Evolutionary conservation across 495 filamentous ascomycete genomes (phyloP).

Genomic region (Chlorociboria aeruginascens): DNA sequence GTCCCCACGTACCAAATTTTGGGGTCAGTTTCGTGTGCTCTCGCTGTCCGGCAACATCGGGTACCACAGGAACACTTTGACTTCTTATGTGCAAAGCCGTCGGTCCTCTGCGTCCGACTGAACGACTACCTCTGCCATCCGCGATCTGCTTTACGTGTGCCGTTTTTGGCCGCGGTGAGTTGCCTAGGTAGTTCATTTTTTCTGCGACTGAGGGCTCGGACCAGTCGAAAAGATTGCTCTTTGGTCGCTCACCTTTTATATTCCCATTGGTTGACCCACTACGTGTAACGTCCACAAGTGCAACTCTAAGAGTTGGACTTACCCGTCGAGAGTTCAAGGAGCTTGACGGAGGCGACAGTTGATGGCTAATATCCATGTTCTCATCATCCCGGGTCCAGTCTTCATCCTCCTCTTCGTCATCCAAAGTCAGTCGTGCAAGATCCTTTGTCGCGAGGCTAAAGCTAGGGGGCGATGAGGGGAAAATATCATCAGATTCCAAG

Average conservation of each 20-base stretch:
- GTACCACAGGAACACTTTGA: conserved; percentile 86
- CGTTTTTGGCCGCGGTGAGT: conserved; percentile 65
- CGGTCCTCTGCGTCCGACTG: conserved; percentile 61
- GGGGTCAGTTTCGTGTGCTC: conserved; percentile 47
- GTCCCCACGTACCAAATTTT: conserved; percentile 83
- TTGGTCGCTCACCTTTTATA: conserved; percentile 33
- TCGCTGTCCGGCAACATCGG: conserved; percentile 44
- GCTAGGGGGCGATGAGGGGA: conserved; percentile 15
- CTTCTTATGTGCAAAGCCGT: conserved; percentile 75
- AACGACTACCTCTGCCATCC: conserved; percentile 59
- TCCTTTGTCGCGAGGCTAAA: conserved; percentile 24
- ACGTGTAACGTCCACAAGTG: conserved; percentile 31
- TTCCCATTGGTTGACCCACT: conserved; percentile 20
- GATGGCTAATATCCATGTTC: conserved; percentile 32
- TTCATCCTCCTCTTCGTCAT: conserved; percentile 48
- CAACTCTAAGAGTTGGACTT: conserved; percentile 32
- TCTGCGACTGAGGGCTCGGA: conserved; percentile 55
- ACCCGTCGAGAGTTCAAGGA: conserved; percentile 26
- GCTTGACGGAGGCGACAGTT: conserved; percentile 41
- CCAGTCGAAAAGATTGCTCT: conserved; percentile 75
- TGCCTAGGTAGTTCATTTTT: conserved; percentile 37
- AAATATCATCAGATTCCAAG: conserved; percentile 1
- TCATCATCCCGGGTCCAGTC: conserved; percentile 50
- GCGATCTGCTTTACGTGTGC: conserved; percentile 82
- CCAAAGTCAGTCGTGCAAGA: conserved; percentile 36